Evolutionary conservation across 306 rosid genomes (phyloP).

Genomic region (Dalbergia cultrata): DNA sequence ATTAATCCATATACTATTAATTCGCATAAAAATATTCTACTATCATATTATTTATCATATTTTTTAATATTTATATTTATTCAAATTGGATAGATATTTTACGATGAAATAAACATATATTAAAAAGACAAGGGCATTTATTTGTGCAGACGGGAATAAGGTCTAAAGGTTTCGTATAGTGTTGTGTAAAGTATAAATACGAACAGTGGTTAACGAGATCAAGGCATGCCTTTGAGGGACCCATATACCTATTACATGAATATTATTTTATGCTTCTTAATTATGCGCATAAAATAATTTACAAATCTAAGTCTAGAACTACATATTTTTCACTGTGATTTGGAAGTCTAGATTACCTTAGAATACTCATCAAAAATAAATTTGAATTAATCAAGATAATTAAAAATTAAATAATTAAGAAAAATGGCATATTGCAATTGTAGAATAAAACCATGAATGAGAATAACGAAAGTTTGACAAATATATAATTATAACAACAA

Average conservation of each 20-base stretch:
- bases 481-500: no score
- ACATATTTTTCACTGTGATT: not conserved
- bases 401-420: no score
- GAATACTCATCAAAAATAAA: not conserved
- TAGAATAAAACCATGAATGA: no score
- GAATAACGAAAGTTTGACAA: no score
- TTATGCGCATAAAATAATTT: not conserved
- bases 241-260: not conserved
- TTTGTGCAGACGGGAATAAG: conserved; percentile 22
- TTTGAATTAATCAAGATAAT: no score
- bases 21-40: no score
- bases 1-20: no score
- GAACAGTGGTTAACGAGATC: conserved; percentile 28
- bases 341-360: not conserved
- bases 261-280: not conserved
- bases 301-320: not conserved
- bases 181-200: conserved; percentile 49
- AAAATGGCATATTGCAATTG: no score
- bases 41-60: no score
- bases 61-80: no score
- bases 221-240: conserved; percentile 18
- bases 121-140: not conserved
- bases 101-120: no score
- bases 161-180: conserved; percentile 51
- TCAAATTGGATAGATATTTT: no score